Percentiles rank a stretch among this genome's conserved stretches.
phyloP scores from a whole-genome alignment of 2,329 filamentous ascomycete species.

The Lecanicillium sp. region DNA sequence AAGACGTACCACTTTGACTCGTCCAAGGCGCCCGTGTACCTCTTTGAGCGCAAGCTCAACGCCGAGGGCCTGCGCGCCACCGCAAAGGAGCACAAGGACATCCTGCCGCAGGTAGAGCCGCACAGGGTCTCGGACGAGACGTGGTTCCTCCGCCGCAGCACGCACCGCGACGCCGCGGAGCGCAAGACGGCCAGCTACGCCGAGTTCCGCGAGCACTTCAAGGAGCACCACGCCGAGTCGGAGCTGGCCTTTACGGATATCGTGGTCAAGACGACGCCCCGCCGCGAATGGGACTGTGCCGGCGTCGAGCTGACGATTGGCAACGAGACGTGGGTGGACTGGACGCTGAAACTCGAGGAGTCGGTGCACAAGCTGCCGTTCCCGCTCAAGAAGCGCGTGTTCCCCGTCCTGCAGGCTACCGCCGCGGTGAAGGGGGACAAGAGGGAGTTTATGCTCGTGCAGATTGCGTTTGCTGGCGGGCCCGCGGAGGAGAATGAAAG shows the following conservation, averaged over 20 bases:
- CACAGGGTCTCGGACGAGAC: conserved; percentile 33
- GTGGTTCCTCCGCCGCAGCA: conserved; percentile 58
- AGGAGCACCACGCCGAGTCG: conserved; percentile 35
- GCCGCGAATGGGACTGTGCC: conserved; percentile 37
- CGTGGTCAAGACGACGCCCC: conserved; percentile 25
- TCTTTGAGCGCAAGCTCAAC: conserved; percentile 43
- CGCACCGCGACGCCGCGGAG: conserved; percentile 46
- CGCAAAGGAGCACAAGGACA: conserved; percentile 20
- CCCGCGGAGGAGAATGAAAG: conserved; percentile 34
- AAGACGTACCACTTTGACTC: conserved; percentile 38
- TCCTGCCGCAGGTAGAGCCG: conserved; percentile 16
- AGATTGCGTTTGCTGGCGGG: conserved; percentile 36
- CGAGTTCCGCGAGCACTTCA: conserved; percentile 55
- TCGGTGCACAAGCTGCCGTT: conserved; percentile 57
- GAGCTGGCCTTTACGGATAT: conserved; percentile 33
- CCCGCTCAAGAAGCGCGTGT: conserved; percentile 56
- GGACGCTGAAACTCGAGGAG: conserved; percentile 48
- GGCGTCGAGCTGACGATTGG: conserved; percentile 30
- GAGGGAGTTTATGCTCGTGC: conserved; percentile 48
- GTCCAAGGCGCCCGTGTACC: conserved; percentile 42
- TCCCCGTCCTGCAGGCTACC: conserved; percentile 58
- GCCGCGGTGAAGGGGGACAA: conserved; percentile 26
- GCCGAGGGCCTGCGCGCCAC: conserved; percentile 33
- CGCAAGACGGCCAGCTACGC: conserved; percentile 51
- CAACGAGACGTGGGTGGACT: conserved; percentile 35